Evolutionary conservation across 192 early-diverging fungal species (phyloP), one percentile per base, ranked within the genome.

Genomic region (Podila clonocystis): DNA sequence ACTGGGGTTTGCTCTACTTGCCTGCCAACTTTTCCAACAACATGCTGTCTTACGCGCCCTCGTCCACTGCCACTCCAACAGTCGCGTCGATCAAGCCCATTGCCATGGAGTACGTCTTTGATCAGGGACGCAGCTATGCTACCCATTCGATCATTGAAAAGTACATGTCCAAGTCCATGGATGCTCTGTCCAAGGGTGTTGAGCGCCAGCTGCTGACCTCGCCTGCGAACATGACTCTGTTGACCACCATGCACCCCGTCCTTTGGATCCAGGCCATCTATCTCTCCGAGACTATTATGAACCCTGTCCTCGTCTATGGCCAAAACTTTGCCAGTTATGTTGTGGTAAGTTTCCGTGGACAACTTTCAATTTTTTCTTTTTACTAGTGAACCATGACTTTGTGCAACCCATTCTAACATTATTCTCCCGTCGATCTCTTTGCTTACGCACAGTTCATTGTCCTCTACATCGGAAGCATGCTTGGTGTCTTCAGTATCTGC

Each of bases 11-110:
- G 0, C 33, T 80, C 7, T 80, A 80, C 62, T 62, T 80, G 61
- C 77, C 77, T 29, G 50, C 77, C 65, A 80, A 80, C 61, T 80
- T 80, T 31, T 80, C 77, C 59, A 80, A 69, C 58, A 80, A 80
- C 67, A 60, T 80, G 12, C 68, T 80, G 41, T 62, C 70, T 4
- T 80, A 69, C 30, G 71, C 77, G 8, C 77, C 77, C 17, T 68
- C 76, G 24, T 62, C 41, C 60, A 50, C 49, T 17, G 41, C 62
- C 41, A 67, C 5, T 71, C 77, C 77, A 9, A 80, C 70, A 2
- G 65, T 66, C 19, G 67, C 28, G 0, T 45, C 65, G 11, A 12
- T 80, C n/a, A 80, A 73, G 50, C 24, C 62, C 17, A 65, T 80
- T 15, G 62, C 62, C 29, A 73, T 80, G 60, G 70, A 80, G 58